Base-by-base conservation (phyloP, 2,329 filamentous ascomycete genomes). In the Sporothrix euskadiensis region DNA sequence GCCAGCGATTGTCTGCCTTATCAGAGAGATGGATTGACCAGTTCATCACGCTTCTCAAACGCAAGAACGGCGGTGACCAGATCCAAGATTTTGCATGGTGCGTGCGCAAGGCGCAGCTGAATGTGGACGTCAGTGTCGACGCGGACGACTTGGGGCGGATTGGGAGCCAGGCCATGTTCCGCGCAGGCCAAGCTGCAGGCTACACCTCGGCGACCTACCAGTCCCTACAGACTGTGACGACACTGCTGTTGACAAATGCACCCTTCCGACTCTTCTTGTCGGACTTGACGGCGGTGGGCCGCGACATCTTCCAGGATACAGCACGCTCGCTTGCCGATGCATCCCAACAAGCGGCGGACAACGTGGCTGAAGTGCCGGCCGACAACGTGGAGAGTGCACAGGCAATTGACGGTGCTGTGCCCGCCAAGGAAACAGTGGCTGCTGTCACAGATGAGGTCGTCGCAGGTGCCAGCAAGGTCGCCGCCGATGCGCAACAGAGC, bases 11-110 rank as follows among this genome's bases (percentile, higher is more conserved):
- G 32, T 85, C 92, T 71, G 90, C 91, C 74, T 91, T 91, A 79
- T 85, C 86, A 68, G 92, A 91, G 80, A 86, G 91, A 77, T 95
- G 90, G 88, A 84, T 98, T 8, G 87, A 89, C 73, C 87, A 94
- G 73, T 90, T 97, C 80, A 95, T 97, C 78, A 89, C 93, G n/a
- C 83, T 97, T 6, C 80, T 98, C 63, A 86, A 89, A 72, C 86
- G 94, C 81, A 98, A 98, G 84, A 98, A 98, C 81, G 84, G 85
- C 75, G 82, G 88, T 19, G 94, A 98, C 81, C 92, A 97, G 80
- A 88, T 98, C 22, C 95, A 98, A 81, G 93, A 98, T 78, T 92
- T 98, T 76, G 85, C 97, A 54, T 98, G 94, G 94, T 94, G 91
- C 78, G 81, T 97, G 65, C 84, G 89, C 75, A 91, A 92, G 79